Evolutionary conservation across 2,329 filamentous ascomycete genomes (phyloP).

Genomic region (Colletotrichum sp.): DNA sequence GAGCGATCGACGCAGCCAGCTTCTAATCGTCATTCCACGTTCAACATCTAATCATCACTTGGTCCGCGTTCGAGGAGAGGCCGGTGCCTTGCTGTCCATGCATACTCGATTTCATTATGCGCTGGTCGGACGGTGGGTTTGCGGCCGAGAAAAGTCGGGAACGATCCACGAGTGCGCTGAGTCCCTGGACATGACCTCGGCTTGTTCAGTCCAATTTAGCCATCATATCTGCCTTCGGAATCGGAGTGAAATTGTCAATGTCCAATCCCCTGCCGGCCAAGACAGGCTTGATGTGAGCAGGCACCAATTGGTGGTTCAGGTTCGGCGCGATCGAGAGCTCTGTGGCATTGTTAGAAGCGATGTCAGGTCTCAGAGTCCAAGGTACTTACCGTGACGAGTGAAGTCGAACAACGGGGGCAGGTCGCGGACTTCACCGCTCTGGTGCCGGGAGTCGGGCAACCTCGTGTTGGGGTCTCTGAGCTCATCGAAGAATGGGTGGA

Average conservation of each 20-base stretch:
- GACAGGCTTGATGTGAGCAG: conserved; percentile 77
- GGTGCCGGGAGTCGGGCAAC: conserved; percentile 92
- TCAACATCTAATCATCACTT: conserved; percentile 19
- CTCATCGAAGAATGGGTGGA: conserved; percentile 98
- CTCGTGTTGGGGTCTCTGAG: conserved; percentile 89
- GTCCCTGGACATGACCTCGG: conserved; percentile 36
- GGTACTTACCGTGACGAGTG: conserved; percentile 81
- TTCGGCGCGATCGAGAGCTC: conserved; percentile 95
- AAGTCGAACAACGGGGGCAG: conserved; percentile 93
- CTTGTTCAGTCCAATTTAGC: conserved; percentile 87
- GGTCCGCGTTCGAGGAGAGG: conserved; percentile 5
- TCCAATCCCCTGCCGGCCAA: conserved; percentile 83
- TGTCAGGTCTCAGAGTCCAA: background rate
- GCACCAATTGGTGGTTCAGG: conserved; percentile 88
- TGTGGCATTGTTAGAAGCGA: conserved; percentile 38
- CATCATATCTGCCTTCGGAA: conserved; percentile 96
- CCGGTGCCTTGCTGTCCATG: conserved; percentile 20
- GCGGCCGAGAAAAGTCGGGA: conserved; percentile 14
- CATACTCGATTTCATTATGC: conserved; percentile 33
- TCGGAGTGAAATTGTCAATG: conserved; percentile 90
- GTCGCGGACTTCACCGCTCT: conserved; percentile 79
- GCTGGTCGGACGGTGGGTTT: conserved; percentile 23
- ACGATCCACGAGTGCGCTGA: conserved; percentile 21
- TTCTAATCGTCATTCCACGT: conserved; percentile 26
- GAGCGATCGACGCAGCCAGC: conserved; percentile 18